Evolutionary conservation across 2,329 filamentous ascomycete species (phyloP).

Genomic region (Anthostomella pinea): DNA sequence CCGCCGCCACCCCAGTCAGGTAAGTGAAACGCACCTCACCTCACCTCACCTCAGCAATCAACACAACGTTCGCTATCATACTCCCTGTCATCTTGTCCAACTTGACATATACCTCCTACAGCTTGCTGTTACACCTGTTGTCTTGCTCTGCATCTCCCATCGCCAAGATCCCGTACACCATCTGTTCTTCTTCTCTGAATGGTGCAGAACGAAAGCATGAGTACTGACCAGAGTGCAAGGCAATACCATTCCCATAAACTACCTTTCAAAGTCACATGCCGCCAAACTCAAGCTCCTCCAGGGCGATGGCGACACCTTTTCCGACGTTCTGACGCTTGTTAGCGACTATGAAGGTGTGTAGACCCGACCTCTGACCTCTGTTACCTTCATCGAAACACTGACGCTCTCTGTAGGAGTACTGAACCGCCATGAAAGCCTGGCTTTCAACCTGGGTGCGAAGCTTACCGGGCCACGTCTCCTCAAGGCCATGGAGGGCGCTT

Average conservation of each 20-base stretch:
- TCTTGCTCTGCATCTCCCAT: conserved; percentile 5
- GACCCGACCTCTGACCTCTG: conserved; percentile 3
- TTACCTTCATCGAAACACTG: conserved; percentile 9
- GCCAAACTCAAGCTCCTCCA: conserved; percentile 50
- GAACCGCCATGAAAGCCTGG: conserved; percentile 81
- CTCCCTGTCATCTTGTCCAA: neutral
- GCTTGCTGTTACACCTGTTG: conserved; percentile 11
- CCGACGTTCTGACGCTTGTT: conserved; percentile 69
- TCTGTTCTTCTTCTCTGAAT: conserved; percentile 4
- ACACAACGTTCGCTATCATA: neutral
- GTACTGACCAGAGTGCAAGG: conserved; percentile 28
- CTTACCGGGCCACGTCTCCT: conserved; percentile 79
- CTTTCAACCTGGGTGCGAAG: conserved; percentile 79
- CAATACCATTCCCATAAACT: conserved; percentile 47
- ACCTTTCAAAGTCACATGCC: conserved; percentile 44
- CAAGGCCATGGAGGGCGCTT: conserved; percentile 81
- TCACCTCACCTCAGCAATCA: neutral
- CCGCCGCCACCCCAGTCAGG: conserved; percentile 44
- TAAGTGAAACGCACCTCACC: conserved; percentile 33
- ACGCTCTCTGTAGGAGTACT: conserved; percentile 64
- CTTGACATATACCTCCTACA: conserved; percentile 15
- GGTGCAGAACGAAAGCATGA: conserved; percentile 3
- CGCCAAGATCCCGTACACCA: conserved; percentile 6
- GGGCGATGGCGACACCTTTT: conserved; percentile 64
- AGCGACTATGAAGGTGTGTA: conserved; percentile 69